Base-by-base conservation (phyloP, 2,329 filamentous ascomycete species). In the Pyricularia sp. region DNA sequence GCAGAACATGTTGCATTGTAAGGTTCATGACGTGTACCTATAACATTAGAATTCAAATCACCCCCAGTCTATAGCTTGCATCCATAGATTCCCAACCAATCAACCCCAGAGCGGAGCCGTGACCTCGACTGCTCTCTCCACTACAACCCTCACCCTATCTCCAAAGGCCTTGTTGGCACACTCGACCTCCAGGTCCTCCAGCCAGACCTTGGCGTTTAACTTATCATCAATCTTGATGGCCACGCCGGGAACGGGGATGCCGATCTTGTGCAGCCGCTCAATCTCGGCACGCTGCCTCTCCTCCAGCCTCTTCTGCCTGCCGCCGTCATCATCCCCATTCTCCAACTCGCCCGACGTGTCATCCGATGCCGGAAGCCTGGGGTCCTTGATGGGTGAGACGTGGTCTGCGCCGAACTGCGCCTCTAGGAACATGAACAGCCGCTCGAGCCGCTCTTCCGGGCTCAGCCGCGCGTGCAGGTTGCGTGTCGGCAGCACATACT, bases 381-480 rank as follows among this genome's bases (percentile, higher is more conserved):
- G 78, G 72, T 76, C 79, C 53, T 87, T 83, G 69, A 97, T 89
- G 4, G 93, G 92, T 0, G 84, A 81, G 65, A 97, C 87, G 66
- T 91, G 88, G 68, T 94, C 88, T 35, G 85, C 81, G 67, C 94
- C 94, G 73, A 99, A 99, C 75, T 99, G 94, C 2, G 93, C 90
- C 79, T 99, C 94, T 16, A 99, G 87, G 79, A 99, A 96, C 86
- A 96, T 90, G 77, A 96, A 89, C 24, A 99, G 85, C 40, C 93
- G 88, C 68, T 88, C 85, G 55, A 97, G 86, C 55, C 91, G 88
- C 70, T 96, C 91, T 60, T 88, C 81, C 0, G 92, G 82, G 10
- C 83, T 83, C 57, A 91, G 77, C 60, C 88, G 83, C 13, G 88
- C 84, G 75, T 96, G 91, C 0, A 88, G 88, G 72, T 96, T 94